Conservation (phyloP, 441 rosid species). For the Gossypium gossypioides region DNA sequence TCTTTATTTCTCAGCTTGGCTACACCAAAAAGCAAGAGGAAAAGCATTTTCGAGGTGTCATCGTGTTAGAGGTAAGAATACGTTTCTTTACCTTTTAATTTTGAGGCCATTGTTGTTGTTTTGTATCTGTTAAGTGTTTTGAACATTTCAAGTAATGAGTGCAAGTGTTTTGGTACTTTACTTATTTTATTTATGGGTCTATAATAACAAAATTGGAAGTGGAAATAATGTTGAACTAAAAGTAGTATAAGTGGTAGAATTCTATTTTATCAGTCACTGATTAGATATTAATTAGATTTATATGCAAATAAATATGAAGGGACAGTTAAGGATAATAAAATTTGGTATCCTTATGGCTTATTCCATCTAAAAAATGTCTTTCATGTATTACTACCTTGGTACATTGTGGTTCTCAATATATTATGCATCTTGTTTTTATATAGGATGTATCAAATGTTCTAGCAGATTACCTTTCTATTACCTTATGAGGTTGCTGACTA, state of each 20-base stretch:
- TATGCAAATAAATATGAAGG: neutral
- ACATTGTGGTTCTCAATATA: neutral
- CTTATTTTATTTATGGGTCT: neutral
- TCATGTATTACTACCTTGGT: neutral
- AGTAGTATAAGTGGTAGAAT: neutral
- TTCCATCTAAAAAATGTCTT: neutral
- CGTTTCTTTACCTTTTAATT: neutral
- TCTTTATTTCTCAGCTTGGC: slow-evolving; percentile 41
- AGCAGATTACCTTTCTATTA: neutral
- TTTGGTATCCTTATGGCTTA: neutral
- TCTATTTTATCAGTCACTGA: neutral
- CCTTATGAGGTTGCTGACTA: neutral
- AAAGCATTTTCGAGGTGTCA: slow-evolving; percentile 56
- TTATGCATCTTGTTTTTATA: neutral
- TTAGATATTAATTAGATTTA: neutral
- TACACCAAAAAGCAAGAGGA: slow-evolving; percentile 73
- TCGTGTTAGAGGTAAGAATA: slow-evolving; percentile 48
- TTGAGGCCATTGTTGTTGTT: neutral
- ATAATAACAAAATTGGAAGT: neutral
- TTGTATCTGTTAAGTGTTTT: neutral
- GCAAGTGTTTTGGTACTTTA: neutral
- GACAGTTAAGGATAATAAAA: neutral
- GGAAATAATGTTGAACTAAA: neutral
- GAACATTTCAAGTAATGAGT: neutral
- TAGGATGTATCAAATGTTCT: neutral